Base-by-base conservation (phyloP, 225 moss, liverwort and hornwort genomes). In the Straminergon stramineum region DNA sequence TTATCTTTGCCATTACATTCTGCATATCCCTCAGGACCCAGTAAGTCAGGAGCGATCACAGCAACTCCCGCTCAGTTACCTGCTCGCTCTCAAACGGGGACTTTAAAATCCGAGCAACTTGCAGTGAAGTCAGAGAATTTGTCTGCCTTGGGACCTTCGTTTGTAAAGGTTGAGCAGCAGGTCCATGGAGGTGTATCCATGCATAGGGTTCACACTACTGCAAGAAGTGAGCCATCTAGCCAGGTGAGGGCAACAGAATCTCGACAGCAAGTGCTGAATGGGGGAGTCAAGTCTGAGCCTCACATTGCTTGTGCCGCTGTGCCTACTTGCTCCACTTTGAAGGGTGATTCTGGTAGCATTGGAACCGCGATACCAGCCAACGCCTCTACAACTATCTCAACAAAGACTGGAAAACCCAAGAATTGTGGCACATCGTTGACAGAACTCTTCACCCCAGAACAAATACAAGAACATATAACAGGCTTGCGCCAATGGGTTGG, bases 401-500 rank as follows among this genome's bases (percentile, higher is more conserved):
- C 91, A 27, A 99, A 95, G 85, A 84, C 92, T 14, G 99, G 96
- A 55, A 99, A 99, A 88, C 99, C 96, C 27, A 97, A 99, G 90
- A 94, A 96, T 90, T 93, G 96, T 75, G 97, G 99, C 89, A 99
- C 99, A 80, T 99, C 99, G 13, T 92, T 99, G 92, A 99, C 97
- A 85, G 99, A 99, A 89, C 95, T 99, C 55, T 99, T 99, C 77
- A 95, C 99, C 75, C 96, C 99, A 13, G 94, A 99, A 57, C 96
- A 96, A 88, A 99, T 99, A 66, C 96, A 92, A 88, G 99, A 97
- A 79, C 99, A 99, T 76, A 99, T 99, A 64, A 95, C 93, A 83
- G 99, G 99, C 77, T 95, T 99, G 92, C 96, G 99, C 63, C 99
- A 99, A 84, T 99, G 99, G 99, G 97, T 99, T 92, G 99, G 99